Evolutionary conservation across 305 asterid genomes (phyloP).

Genomic region (Solanum hybrid): DNA sequence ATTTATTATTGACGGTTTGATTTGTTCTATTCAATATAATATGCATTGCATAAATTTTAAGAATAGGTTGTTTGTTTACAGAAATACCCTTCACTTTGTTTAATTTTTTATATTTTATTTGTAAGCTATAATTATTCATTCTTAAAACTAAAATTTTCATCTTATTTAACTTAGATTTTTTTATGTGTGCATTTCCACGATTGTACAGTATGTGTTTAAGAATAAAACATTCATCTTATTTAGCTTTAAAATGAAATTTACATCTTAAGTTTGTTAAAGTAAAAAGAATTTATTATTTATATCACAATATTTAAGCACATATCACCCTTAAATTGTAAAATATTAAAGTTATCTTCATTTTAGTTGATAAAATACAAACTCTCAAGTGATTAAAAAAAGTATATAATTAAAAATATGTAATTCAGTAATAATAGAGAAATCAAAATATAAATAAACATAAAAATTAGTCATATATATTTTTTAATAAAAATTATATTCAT

Average conservation of each 20-base stretch:
- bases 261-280: background rate
- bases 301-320: too few species aligned
- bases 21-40: background rate
- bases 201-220: background rate
- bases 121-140: background rate
- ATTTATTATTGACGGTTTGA: too few species aligned
- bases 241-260: background rate
- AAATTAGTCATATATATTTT: background rate
- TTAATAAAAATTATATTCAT: too few species aligned
- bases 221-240: background rate
- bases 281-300: too few species aligned
- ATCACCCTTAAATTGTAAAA: background rate
- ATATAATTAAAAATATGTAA: background rate
- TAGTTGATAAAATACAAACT: background rate
- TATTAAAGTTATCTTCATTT: too few species aligned
- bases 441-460: too few species aligned
- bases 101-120: too few species aligned
- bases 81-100: background rate
- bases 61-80: background rate
- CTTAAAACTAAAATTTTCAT: too few species aligned
- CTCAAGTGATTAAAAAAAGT: background rate
- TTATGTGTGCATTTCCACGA: background rate
- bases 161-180: too few species aligned
- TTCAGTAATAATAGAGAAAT: background rate
- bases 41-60: too few species aligned